Base-by-base conservation (phyloP, 2,329 filamentous ascomycete genomes). In the Colletotrichum costaricense region DNA sequence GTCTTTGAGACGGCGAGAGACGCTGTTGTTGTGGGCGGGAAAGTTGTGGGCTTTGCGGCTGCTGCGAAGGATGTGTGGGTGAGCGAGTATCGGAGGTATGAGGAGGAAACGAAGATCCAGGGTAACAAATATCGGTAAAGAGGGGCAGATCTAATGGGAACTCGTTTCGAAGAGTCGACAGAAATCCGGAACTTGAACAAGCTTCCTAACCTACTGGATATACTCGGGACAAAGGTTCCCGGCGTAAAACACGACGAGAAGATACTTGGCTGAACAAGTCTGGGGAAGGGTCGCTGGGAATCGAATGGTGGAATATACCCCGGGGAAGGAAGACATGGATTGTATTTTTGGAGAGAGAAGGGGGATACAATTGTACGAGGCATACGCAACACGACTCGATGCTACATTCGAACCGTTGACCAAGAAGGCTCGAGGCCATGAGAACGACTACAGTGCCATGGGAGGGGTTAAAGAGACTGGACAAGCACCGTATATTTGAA, bases 1-100 rank as follows among this genome's bases (percentile, higher is more conserved):
- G 80, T 92, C 19, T 89, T 91, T 75, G 90, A 90, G 71, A 92
- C 92, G 75, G 83, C 89, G 16, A 85, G 87, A 73, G 94, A 97
- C 82, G 78, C 84, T 14, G 82, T 84, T 22, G 83, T 84, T 1
- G 73, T 88, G 38, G 84, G 79, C 11, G 78, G 82, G 69, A 85
- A 84, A 77, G 56, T 88, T n/a, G 78, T 81, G 28, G 86, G 84
- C 7, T 89, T 88, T 77, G 81, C 83, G 56, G 79, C 83, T 16
- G 84, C 88, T 63, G 81, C 89, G 66, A 87, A 83, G 79, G 85
- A 87, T 70, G 85, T 91, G 54, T 92, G 89, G 88, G 79, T 87
- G 76, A 80, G 81, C 69, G 90, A 92, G 81, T 92, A 91, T 78
- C 82, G 86, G 78, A 84, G 84, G 71, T 91, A 90, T 79, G 88